These are phyloP conservation scores for Hericium rajendrae DNA, from an alignment of 768 basidiomycete genomes.

Conservation along the genomic window DNA sequence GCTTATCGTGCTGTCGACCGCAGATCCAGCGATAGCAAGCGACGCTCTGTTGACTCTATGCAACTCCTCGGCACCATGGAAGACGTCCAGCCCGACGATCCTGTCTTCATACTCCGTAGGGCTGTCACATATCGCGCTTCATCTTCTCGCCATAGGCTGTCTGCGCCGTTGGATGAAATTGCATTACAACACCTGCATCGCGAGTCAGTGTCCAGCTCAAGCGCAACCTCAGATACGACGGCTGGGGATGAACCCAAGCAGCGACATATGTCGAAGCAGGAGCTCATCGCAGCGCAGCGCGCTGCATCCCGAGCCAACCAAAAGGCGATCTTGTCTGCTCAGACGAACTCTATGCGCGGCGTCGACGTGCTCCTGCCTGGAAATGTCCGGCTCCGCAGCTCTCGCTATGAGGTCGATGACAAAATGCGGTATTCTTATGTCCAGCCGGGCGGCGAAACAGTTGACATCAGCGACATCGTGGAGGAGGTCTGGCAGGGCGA, in stretches of 20 bases:
- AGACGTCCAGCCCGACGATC: constrained; percentile 77
- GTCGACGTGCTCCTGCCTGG: constrained; percentile 84
- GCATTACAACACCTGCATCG: constrained; percentile 65
- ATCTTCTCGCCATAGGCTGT: constrained; percentile 3
- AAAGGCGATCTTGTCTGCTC: constrained; percentile 75
- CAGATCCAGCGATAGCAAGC: constrained; percentile 53
- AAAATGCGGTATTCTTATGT: constrained; percentile 91
- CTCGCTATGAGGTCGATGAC: constrained; percentile 60
- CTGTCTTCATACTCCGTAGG: constrained; percentile 82
- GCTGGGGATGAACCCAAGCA: constrained; percentile 28
- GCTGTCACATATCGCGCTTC: constrained; percentile 27
- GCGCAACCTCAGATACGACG: constrained; percentile 39
- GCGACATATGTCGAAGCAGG: constrained; percentile 54
- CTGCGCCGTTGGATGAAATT: constrained; percentile 72
- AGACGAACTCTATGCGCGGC: constrained; percentile 76
- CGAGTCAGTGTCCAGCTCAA: constrained; percentile 51
- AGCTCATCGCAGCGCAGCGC: constrained; percentile 90
- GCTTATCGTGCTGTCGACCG: constrained; percentile 54
- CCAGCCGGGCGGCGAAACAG: constrained; percentile 80
- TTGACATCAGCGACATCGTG: constrained; percentile 89
- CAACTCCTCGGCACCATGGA: constrained; percentile 59
- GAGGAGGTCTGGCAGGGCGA: constrained; percentile 75
- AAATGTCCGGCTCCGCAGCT: constrained; percentile 77
- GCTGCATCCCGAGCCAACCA: constrained; percentile 80
- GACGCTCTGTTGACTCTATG: constrained; percentile 80